Evolutionary conservation across 768 basidiomycete species (phyloP), one percentile per base, ranked within the genome.

Genomic region (Gymnopilus dilepis): DNA sequence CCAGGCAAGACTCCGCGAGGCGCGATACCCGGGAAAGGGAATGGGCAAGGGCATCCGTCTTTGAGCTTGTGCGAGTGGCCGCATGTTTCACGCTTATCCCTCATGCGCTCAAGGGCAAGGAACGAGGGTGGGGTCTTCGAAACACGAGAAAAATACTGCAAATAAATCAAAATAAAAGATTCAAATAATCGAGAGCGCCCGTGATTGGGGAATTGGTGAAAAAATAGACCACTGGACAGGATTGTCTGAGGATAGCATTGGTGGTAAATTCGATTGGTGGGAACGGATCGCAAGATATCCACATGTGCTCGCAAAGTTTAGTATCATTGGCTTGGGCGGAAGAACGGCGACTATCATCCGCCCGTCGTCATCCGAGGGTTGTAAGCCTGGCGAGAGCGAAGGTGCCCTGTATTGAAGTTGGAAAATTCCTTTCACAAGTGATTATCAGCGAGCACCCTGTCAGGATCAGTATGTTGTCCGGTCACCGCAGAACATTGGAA

Each of bases 291-390:
- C 19, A 12, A 41, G 34, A 51, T 34, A 51, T 51, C 37, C 57
- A 58, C 57, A 50, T 50, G 47, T n/a, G 28, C 26, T 9, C 28
- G 26, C 52, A 54, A 54, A 19, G 52, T 24, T 24, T 37, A 53
- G 37, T 37, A 53, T 53, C 33, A 37, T 17, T 24, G n/a, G 37
- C 37, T 17, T 40, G 33, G 51, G 52, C 38, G 52, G 52, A 13
- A 54, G 24, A 37, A 40, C 52, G 52, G 33, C 30, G 28, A 50
- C 28, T 31, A 30, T 30, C 13, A 30, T 50, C 47, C 47, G 45
- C 12, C 34, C 24, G 28, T 50, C 61, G 58, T 62, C 57, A 31
- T 40, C 58, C 37, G 50, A 61, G 50, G 58, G 58, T 65, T 54
- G 47, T 38, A 28, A 22, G 33, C 45, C 19, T 26, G 19, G 28